Conservation (phyloP, 2,329 filamentous ascomycete species). For the Cordyceps cateniannulata region DNA sequence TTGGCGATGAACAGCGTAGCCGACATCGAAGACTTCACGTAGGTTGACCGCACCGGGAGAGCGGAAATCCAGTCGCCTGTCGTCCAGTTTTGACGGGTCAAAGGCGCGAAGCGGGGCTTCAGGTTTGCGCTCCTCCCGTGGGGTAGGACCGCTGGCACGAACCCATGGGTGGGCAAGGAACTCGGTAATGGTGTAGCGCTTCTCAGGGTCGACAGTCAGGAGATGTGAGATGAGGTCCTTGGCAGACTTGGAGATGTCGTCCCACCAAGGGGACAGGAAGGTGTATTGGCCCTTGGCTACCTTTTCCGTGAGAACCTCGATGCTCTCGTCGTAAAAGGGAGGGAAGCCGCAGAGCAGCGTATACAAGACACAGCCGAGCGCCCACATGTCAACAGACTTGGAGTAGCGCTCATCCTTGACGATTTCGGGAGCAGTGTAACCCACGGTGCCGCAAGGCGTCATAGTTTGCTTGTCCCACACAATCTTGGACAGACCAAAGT, state of each 20-base stretch:
- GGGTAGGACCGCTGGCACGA: constrained; percentile 53
- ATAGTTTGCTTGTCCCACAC: constrained; percentile 98
- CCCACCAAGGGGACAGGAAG: constrained; percentile 98
- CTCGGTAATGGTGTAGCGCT: constrained; percentile 87
- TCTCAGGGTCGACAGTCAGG: constrained; percentile 88
- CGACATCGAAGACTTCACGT: constrained; percentile 94
- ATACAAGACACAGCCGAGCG: constrained; percentile 91
- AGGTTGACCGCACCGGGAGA: constrained; percentile 93
- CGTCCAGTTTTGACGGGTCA: constrained; percentile 47
- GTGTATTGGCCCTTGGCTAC: constrained; percentile 95
- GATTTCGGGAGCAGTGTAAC: constrained; percentile 96
- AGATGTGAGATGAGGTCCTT: constrained; percentile 93
- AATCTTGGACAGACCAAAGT: constrained; percentile 95
- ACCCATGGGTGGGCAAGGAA: constrained; percentile 97
- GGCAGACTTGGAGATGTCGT: constrained; percentile 91
- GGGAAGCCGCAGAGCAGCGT: constrained; percentile 96
- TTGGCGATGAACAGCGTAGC: constrained; percentile 94
- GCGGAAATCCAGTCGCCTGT: constrained; percentile 81
- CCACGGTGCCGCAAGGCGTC: constrained; percentile 98
- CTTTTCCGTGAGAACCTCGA: constrained; percentile 94
- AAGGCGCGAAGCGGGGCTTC: constrained; percentile 44
- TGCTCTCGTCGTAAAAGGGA: constrained; percentile 97
- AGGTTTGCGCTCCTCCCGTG: constrained; percentile 51
- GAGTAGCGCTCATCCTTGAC: constrained; percentile 99
- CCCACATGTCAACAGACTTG: constrained; percentile 99